Percentiles rank a stretch among this genome's conserved stretches.
Evolutionary conservation across 441 rosid genomes (phyloP).

Genomic region (Sinapis alba): DNA sequence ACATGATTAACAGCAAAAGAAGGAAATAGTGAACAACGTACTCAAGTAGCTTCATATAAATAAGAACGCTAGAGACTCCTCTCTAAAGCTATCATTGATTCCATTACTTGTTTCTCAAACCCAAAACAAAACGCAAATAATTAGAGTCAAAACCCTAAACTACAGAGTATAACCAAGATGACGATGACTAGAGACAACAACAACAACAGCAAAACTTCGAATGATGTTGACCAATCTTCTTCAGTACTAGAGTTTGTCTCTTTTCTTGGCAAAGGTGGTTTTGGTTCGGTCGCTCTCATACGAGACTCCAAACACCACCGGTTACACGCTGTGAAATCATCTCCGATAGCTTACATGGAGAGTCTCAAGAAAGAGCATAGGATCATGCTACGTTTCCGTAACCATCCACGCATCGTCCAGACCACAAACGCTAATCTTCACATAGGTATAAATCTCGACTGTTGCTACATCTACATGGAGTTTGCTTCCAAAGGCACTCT

Average conservation of each 20-base stretch:
- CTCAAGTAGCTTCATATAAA: background rate
- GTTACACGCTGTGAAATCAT: constrained; percentile 1
- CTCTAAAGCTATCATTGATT: background rate
- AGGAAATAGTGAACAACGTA: background rate
- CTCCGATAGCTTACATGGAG: background rate
- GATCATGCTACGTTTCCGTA: constrained; percentile 6
- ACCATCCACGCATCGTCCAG: constrained; percentile 13
- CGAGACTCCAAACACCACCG: background rate
- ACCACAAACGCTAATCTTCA: background rate
- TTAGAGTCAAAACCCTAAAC: background rate
- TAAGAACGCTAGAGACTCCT: background rate
- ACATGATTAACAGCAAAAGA: background rate
- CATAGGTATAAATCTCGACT: background rate
- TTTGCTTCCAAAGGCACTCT: constrained; percentile 20
- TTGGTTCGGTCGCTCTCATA: constrained; percentile 1
- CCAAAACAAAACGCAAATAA: background rate
- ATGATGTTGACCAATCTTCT: background rate
- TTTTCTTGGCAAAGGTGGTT: constrained; percentile 11
- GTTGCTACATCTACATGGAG: constrained; percentile 12
- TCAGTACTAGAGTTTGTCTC: background rate
- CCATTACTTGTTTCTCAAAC: background rate
- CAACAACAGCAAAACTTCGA: background rate
- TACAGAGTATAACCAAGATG: background rate
- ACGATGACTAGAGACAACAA: background rate
- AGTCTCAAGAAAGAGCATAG: constrained; percentile 5